Evolutionary conservation across 2,329 filamentous ascomycete genomes (phyloP), one percentile per base, ranked within the genome.

Genomic region (Paraconiothyrium brasiliense): DNA sequence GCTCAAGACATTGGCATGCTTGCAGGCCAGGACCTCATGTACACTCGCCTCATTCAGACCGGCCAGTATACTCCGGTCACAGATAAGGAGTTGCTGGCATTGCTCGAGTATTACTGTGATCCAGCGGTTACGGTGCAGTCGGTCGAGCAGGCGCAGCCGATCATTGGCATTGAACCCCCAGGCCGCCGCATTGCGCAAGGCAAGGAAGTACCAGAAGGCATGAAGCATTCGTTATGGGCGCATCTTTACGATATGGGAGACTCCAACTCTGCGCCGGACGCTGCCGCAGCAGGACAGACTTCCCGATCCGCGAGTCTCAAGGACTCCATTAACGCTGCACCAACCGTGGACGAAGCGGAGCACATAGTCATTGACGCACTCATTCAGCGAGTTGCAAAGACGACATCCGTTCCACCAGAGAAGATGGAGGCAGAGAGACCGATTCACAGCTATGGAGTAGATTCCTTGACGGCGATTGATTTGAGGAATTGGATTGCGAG

Each of bases 361-460:
- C 47, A 49, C 47, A n/a, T 49, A 16, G 30, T 49, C 13, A 20
- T 49, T 7, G 47, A 49, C 14, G 47, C 47, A n/a, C 13, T 49
- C 3, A 49, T 49, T 10, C 27, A n/a, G 1, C 47, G 47, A 16
- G 30, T 49, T 49, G 47, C 47, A 10, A 34, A 49, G 30, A 49
- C 47, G 14, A 49, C 30, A 27, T 34, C 47, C n/a, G 14, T 49
- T 10, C 47, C 47, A 14, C 27, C 47, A 27, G 47, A 49, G 30
- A 49, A 49, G 47, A 49, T 49, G 47, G 30, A 49, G 30, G 30
- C 47, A 2, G 47, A 49, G 47, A 49, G 47, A n/a, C 47, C 47
- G 27, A 49, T 49, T 34, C 47, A 49, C 30, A 49, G 47, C 27
- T 49, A 49, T 13, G 47, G 47, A 10, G 47, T 49, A 9, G 47